Base-by-base conservation (phyloP, 352 stramenopile genomes). In the Globisporangium nodosum region DNA sequence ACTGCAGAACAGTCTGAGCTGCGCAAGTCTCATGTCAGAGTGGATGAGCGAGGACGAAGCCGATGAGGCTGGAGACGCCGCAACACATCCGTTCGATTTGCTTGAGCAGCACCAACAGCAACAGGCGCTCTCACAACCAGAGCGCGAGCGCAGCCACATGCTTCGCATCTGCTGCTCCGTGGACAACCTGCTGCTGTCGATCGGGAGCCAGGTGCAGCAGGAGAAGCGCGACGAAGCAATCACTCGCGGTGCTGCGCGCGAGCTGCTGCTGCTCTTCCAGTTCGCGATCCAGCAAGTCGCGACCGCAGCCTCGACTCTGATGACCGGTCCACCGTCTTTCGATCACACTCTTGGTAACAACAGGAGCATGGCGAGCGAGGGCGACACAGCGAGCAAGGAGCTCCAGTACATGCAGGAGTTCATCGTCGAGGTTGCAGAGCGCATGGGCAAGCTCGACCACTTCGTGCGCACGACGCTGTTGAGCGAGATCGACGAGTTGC, bases 101-200 rank as follows among this genome's bases (percentile, higher is more conserved):
- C 37, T 43, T 18, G 2, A 18, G 16, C 18, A 40, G 8, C 21
- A 54, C 11, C 37, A 46, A n/a, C 54, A 68, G 33, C 65, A 70
- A 37, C 39, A 62, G n/a, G 63, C 63, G 40, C 9, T 11, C 31
- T 69, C 64, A 5, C 71, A 74, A 31, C 71, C 74, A 21, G 76
- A 88, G 54, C 68, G 76, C 9, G 73, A 83, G 1, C 64, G 58
- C 15, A 87, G 76, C 43, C 76, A 68, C n/a, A 78, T 89, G 56
- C 20, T 87, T 5, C 76, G 76, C 21, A 76, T 87, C 5, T 87
- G 76, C 56, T 87, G 76, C 54, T 89, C 79, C 3, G 58, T 89
- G 21, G 76, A 89, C 54, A 89, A 87, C 37, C 49, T 89, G 3
- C 62, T 89, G 21, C 54, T 87, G 11, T 74, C 76, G 1, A 78